Percentiles rank a stretch among this genome's conserved stretches.
These are phyloP conservation scores for Backusella mclennaniae DNA, from an alignment of 192 early-diverging fungal genomes.

Conservation along the genomic window DNA sequence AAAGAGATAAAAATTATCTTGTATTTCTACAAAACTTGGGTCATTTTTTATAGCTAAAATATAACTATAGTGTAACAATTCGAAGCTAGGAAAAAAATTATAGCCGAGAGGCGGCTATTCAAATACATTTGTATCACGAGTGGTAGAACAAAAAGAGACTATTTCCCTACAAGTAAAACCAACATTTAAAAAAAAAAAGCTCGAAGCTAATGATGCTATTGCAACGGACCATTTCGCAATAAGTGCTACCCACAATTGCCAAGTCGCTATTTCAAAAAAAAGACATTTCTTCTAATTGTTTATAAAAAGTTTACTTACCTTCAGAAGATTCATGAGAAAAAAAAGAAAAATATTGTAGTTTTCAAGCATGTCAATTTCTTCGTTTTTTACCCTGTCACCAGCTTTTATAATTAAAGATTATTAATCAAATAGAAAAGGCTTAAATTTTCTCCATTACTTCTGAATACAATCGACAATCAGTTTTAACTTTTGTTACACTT, in stretches of 20 bases:
- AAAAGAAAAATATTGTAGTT: not conserved
- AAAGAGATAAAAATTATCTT: not conserved
- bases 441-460: not conserved
- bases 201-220: not conserved
- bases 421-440: not conserved
- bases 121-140: not conserved
- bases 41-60: not conserved
- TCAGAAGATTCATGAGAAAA: not conserved
- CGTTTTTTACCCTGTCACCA: not conserved
- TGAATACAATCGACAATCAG: not conserved
- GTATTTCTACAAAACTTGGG: not conserved
- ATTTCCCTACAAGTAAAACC: not conserved
- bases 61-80: not conserved
- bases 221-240: not conserved
- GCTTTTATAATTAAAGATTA: not conserved
- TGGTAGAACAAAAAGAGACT: not conserved
- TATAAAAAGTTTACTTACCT: not conserved
- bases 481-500: not conserved
- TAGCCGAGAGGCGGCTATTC: not conserved
- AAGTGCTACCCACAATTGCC: not conserved
- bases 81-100: not conserved
- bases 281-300: not conserved
- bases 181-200: not conserved
- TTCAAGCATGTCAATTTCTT: not conserved
- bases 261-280: not conserved